Base-by-base conservation (phyloP, 2,329 filamentous ascomycete genomes). In the Alternaria triticina region DNA sequence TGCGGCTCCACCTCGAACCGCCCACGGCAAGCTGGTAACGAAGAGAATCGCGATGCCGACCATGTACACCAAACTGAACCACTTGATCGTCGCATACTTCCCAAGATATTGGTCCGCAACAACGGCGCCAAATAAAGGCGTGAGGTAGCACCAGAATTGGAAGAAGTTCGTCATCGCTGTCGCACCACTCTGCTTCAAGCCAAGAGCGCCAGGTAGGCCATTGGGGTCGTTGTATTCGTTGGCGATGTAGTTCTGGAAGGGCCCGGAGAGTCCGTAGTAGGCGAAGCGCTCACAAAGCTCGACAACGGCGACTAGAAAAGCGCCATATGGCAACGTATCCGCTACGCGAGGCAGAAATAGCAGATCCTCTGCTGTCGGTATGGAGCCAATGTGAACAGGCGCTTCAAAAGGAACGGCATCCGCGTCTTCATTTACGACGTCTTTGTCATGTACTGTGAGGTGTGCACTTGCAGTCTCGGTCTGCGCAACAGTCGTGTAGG, bases 11-110 rank as follows among this genome's bases (percentile, higher is more conserved):
- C 87, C 80, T 47, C 86, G 80, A 50, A 93, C 89, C 51, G 91
- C 87, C 4, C 76, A 73, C 0, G 91, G 91, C 1, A 91, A 81
- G 15, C 90, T 86, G 3, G 90, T 88, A 28, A 88, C 80, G 64
- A 91, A 88, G 20, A 93, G 83, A 63, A 93, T 85, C 30, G 87
- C 79, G 75, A 92, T 89, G 33, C 90, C 91, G 54, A 89, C 73
- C 73, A 90, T 88, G 23, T 90, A 89, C 61, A 91, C 83, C 10
- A 81, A 82, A 43, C 83, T 89, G 69, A 91, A 90, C 73, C 87
- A 86, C 77, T 89, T 84, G 70, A 93, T 92, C 23, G 90, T 92
- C 69, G 86, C 85, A 81, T 88, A 93, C 64, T 90, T 89, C 33
- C 90, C 90, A 74, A 87, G 85, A 74, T 89, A 90, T 67, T 89